Evolutionary conservation across 225 moss, liverwort and hornwort species (phyloP).

Genomic region (Polytrichum formosum): DNA sequence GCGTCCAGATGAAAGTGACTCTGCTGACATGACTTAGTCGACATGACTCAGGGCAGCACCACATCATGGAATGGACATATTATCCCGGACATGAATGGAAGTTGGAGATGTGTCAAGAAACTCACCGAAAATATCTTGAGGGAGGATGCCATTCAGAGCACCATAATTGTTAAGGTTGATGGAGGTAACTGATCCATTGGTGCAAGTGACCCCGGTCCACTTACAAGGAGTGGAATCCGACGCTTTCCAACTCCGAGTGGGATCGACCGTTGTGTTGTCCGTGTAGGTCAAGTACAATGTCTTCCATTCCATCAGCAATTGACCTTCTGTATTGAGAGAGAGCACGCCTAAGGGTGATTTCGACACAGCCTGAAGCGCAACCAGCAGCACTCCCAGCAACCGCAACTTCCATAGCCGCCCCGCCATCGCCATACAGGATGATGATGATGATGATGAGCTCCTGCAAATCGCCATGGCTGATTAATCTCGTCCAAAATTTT

Average conservation of each 20-base stretch:
- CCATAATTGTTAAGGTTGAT: not conserved
- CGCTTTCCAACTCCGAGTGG: slow-evolving; percentile 16
- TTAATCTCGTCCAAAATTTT: too few species aligned
- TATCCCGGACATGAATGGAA: too few species aligned
- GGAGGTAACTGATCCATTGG: slow-evolving; percentile 6
- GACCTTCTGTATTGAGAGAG: slow-evolving; percentile 20
- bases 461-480: too few species aligned
- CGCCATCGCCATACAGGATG: too few species aligned
- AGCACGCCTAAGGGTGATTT: not conserved
- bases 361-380: not conserved
- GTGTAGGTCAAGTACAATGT: not conserved
- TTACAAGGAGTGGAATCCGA: slow-evolving; percentile 17
- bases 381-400: not conserved
- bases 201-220: slow-evolving; percentile 19
- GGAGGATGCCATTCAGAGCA: slow-evolving; percentile 1
- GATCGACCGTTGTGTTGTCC: not conserved
- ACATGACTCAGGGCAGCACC: too few species aligned
- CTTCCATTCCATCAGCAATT: slow-evolving; percentile 16
- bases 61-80: too few species aligned
- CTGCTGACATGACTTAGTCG: too few species aligned
- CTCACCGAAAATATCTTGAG: slow-evolving; percentile 4
- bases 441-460: too few species aligned
- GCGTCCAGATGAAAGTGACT: too few species aligned
- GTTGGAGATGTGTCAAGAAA: not conserved
- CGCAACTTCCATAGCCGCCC: not conserved